Conservation (phyloP, 116 monocot genomes). For the Zostera marina region DNA sequence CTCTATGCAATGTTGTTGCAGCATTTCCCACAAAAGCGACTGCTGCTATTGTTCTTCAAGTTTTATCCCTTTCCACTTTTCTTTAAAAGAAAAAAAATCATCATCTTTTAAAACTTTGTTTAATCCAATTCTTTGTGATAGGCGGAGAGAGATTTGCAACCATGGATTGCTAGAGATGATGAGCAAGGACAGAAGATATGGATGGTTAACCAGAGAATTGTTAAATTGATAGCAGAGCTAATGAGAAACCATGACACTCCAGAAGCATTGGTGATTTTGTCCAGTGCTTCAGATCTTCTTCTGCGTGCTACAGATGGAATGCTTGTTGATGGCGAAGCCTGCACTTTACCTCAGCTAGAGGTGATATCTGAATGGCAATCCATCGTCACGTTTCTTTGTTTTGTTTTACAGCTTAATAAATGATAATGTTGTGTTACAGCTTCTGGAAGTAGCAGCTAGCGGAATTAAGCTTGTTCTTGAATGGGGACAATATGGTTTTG, state of each 20-base stretch:
- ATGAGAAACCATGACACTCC: slow-evolving; percentile 79
- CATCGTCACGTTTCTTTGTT: background rate
- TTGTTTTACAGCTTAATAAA: background rate
- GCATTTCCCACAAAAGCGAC: slow-evolving; percentile 95
- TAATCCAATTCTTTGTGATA: slow-evolving; percentile 14
- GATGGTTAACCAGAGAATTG: slow-evolving; percentile 88
- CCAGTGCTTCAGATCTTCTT: slow-evolving; percentile 91
- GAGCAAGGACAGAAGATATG: slow-evolving; percentile 85
- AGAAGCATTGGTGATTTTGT: slow-evolving; percentile 68
- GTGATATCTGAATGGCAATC: slow-evolving; percentile 32
- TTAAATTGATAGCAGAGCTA: slow-evolving; percentile 83
- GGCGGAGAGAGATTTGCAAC: slow-evolving; percentile 96
- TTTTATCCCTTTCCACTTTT: slow-evolving; percentile 12
- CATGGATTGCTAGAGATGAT: slow-evolving; percentile 97
- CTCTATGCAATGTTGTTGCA: slow-evolving; percentile 82
- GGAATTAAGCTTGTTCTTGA: slow-evolving; percentile 61
- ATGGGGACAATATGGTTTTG: slow-evolving; percentile 68
- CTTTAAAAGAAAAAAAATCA: background rate
- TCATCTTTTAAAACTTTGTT: slow-evolving; percentile 2
- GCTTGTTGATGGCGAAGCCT: slow-evolving; percentile 99
- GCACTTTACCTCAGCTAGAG: slow-evolving; percentile 93
- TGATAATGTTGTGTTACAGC: slow-evolving; percentile 26
- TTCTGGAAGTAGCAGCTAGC: slow-evolving; percentile 85
- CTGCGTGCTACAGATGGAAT: slow-evolving; percentile 99
- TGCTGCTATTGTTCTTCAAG: slow-evolving; percentile 92